Evolutionary conservation across 2,329 filamentous ascomycete genomes (phyloP), one percentile per base, ranked within the genome.

Genomic region (Phialocephala subalpina): DNA sequence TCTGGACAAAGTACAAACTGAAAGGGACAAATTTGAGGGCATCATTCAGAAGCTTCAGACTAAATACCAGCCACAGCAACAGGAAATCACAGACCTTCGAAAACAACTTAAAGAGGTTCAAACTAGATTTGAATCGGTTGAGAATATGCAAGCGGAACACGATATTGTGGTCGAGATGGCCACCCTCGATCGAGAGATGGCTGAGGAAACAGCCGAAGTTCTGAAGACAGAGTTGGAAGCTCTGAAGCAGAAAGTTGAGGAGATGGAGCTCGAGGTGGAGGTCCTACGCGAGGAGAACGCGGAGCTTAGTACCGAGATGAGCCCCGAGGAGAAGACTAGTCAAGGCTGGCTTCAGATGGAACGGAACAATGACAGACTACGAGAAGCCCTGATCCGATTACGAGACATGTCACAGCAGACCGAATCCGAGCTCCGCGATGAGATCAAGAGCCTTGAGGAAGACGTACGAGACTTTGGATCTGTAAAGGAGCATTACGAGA

Each of bases 261-360:
- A 98, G 77, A 82, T 97, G 8, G 90, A 96, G 73, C 82, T 97
- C 11, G 95, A 99, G 76, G 85, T 95, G 0, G 95, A 98, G 53
- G 90, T 98, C 42, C 80, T 97, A 16, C 86, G 88, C 45, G 93
- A 96, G 72, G 96, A 99, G 76, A 97, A 97, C 70, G 85, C 88
- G 1, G 93, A 97, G 75, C 86, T 95, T 63, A 89, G 89, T 57
- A 88, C 93, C 63, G 93, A 93, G 69, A 97, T 97, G 87, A 92
- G 90, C 14, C 88, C 93, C 0, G 96, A 97, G 76, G 94, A 98
- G 75, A 90, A 91, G 72, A 89, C 92, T 2, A 95, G 91, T 76
- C 89, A 92, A 47, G 93, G 94, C 16, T 98, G 93, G 92, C 80
- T 97, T 67, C 93, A 97, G 75, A 90, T 97, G 87, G 93, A 98